A percentile compares a stretch with the other conserved stretches of the same genome.
phyloP scores from a whole-genome alignment of 2,329 filamentous ascomycete genomes.

The Pseudocercospora crystallina region DNA sequence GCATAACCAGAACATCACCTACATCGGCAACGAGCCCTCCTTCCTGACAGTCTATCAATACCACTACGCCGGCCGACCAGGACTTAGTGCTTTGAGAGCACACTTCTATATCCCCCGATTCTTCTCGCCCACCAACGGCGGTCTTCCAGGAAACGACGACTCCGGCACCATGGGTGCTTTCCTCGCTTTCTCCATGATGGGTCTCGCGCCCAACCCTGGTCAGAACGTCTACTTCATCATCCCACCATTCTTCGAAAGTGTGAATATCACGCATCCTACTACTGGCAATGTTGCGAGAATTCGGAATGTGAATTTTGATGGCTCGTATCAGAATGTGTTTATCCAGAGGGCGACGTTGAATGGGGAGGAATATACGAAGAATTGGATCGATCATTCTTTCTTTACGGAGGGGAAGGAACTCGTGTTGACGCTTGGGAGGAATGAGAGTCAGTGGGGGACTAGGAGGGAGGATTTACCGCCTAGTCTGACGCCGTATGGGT shows the following conservation, averaged over 20 bases:
- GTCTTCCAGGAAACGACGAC: slow-evolving; percentile 35
- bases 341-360: slow-evolving; percentile 42
- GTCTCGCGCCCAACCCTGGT: slow-evolving; percentile 35
- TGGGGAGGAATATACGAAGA: slow-evolving; percentile 39
- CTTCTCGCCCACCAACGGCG: slow-evolving; percentile 38
- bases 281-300: slow-evolving; percentile 41
- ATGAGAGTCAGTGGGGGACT: slow-evolving; percentile 38
- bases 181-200: slow-evolving; percentile 41
- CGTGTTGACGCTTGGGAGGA: slow-evolving; percentile 35
- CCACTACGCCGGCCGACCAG: slow-evolving; percentile 43
- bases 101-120: slow-evolving; percentile 41
- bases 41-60: slow-evolving; percentile 39
- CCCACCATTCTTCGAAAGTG: slow-evolving; percentile 41
- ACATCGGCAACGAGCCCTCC: slow-evolving; percentile 66
- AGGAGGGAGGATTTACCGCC: slow-evolving; percentile 32
- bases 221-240: slow-evolving; percentile 43
- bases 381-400: slow-evolving; percentile 45
- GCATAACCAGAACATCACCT: slow-evolving; percentile 54
- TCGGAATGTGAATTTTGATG: slow-evolving; percentile 40
- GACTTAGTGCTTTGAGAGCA: slow-evolving; percentile 37
- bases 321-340: slow-evolving; percentile 32
- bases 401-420: slow-evolving; percentile 42
- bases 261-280: slow-evolving; percentile 36
- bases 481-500: slow-evolving; percentile 27
- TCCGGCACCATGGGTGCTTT: slow-evolving; percentile 43